Evolutionary conservation across 164 flowering plant species (phyloP).

Genomic region (Buxus sempervirens): DNA sequence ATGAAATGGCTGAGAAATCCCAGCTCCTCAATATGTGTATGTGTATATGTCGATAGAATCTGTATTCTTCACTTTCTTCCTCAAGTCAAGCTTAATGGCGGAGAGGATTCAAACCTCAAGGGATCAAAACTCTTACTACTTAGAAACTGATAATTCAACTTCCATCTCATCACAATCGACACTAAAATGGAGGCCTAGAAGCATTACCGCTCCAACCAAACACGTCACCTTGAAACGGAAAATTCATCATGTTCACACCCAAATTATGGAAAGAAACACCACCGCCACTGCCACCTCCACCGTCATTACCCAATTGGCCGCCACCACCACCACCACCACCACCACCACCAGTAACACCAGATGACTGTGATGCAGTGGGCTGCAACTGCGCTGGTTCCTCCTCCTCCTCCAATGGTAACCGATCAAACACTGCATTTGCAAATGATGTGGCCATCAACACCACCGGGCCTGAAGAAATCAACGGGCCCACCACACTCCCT

Average conservation of each 20-base stretch:
- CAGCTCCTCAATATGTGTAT: no score
- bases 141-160: not conserved
- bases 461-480: constrained; percentile 48
- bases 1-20: not conserved
- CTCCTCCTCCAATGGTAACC: constrained; percentile 43
- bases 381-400: constrained; percentile 22
- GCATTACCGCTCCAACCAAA: constrained; percentile 43
- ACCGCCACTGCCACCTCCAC: constrained; percentile 13
- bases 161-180: not conserved
- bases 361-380: constrained; percentile 43
- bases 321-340: constrained; percentile 29
- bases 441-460: constrained; percentile 47
- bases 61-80: no score
- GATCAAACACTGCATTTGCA: constrained; percentile 42
- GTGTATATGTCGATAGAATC: no score
- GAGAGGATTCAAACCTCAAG: not conserved
- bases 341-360: constrained; percentile 36
- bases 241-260: constrained; percentile 27
- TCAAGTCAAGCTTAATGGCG: not conserved
- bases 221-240: constrained; percentile 34
- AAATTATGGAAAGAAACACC: constrained; percentile 28
- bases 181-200: constrained; percentile 39
- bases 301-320: constrained; percentile 21
- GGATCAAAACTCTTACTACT: not conserved
- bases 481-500: constrained; percentile 45